These are phyloP conservation scores for Nakaseomyces sp. DNA, from an alignment of 1,139 yeast genomes.

Conservation along the genomic window DNA sequence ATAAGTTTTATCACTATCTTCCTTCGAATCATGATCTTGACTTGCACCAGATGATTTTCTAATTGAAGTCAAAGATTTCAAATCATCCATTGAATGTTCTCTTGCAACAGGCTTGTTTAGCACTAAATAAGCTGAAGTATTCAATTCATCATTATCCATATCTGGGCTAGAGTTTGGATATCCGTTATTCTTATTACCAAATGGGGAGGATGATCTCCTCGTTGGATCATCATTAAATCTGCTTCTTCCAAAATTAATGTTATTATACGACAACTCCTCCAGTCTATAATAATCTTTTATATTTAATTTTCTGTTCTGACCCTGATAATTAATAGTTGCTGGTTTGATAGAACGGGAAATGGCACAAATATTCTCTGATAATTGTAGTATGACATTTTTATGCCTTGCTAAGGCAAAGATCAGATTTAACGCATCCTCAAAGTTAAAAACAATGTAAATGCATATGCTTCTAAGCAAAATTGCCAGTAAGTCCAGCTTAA, in stretches of 20 bases:
- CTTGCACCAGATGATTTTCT: neutral
- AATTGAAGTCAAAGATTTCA: neutral
- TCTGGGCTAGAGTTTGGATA: neutral
- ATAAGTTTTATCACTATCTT: conserved; percentile 7
- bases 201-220: neutral
- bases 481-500: conserved; percentile 52
- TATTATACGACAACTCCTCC: neutral
- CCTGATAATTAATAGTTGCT: conserved; percentile 8
- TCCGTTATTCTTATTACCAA: conserved; percentile 1
- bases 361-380: conserved; percentile 23
- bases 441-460: conserved; percentile 42
- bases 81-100: conserved; percentile 1
- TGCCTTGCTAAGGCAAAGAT: conserved; percentile 46
- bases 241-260: neutral
- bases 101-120: conserved; percentile 2
- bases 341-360: conserved; percentile 18
- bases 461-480: conserved; percentile 47
- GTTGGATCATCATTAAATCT: neutral
- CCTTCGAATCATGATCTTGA: conserved; percentile 16
- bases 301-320: conserved; percentile 2
- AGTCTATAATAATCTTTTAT: conserved; percentile 5
- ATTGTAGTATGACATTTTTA: conserved; percentile 26
- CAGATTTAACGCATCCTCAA: conserved; percentile 46
- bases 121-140: neutral
- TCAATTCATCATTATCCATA: neutral